Evolutionary conservation across 495 filamentous ascomycete species (phyloP).

Genomic region (Acidomyces sp.): DNA sequence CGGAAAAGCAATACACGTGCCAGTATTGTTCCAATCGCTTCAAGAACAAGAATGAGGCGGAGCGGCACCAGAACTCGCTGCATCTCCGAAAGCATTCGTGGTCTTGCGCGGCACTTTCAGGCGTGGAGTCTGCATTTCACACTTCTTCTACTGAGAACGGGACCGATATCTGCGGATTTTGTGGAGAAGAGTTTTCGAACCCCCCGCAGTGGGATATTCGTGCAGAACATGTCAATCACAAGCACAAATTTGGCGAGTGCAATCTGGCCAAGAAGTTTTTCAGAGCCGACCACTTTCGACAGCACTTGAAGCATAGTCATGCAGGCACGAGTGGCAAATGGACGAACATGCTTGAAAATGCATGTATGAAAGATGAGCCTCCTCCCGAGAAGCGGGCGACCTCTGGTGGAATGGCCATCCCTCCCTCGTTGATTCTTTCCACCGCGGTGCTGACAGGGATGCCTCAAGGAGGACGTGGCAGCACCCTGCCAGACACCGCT

Average conservation of each 20-base stretch:
- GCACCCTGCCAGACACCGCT: constrained; percentile 5
- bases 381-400: constrained; percentile 26
- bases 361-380: constrained; percentile 89
- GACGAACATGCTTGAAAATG: constrained; percentile 95
- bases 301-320: constrained; percentile 97
- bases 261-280: constrained; percentile 98
- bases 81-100: constrained; percentile 93
- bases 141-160: constrained; percentile 48
- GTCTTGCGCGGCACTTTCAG: constrained; percentile 81
- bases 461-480: background rate
- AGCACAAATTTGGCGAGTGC: constrained; percentile 96
- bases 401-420: background rate
- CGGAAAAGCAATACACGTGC: constrained; percentile 93
- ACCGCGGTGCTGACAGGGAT: constrained; percentile 2
- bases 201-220: constrained; percentile 72
- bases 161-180: constrained; percentile 84
- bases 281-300: constrained; percentile 92
- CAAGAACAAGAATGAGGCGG: constrained; percentile 99
- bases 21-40: constrained; percentile 87
- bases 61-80: constrained; percentile 92
- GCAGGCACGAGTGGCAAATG: constrained; percentile 94
- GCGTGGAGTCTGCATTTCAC: constrained; percentile 70
- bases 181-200: constrained; percentile 81
- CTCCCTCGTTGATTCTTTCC: constrained; percentile 15
- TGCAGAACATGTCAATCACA: constrained; percentile 70